These are phyloP conservation scores for Obelidium mucronatum DNA, from an alignment of 192 early-diverging fungal genomes.

Conservation along the genomic window DNA sequence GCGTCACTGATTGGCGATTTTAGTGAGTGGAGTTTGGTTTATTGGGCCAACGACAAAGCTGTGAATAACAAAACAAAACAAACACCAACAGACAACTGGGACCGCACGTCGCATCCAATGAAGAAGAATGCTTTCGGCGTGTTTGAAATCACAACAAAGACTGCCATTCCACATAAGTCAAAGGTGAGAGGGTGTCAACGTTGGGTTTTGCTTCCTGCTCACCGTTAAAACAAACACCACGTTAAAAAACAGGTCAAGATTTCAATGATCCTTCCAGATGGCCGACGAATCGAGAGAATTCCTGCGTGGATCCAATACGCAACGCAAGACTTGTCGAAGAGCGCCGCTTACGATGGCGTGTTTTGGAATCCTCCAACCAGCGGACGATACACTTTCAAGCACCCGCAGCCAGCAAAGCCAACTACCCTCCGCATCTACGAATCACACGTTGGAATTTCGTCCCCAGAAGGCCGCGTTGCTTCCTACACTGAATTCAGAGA, in stretches of 20 bases:
- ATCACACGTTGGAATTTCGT: slow-evolving; percentile 95
- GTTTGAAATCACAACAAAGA: slow-evolving; percentile 64
- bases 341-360: slow-evolving; percentile 81
- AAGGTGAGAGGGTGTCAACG: slow-evolving; percentile 87
- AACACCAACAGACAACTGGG: slow-evolving; percentile 84
- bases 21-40: slow-evolving; percentile 73
- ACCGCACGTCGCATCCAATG: slow-evolving; percentile 77
- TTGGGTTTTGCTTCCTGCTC: slow-evolving; percentile 5
- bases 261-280: slow-evolving; percentile 71
- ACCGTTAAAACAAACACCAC: not conserved
- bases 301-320: slow-evolving; percentile 90
- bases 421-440: slow-evolving; percentile 85
- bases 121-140: slow-evolving; percentile 82
- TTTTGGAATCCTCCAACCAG: slow-evolving; percentile 89
- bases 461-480: slow-evolving; percentile 80
- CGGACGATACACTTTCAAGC: slow-evolving; percentile 75
- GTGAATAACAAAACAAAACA: no score
- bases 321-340: slow-evolving; percentile 82
- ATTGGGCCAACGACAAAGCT: no score
- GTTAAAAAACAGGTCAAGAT: slow-evolving; percentile 58
- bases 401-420: slow-evolving; percentile 75
- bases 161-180: slow-evolving; percentile 81
- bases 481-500: slow-evolving; percentile 90
- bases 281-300: slow-evolving; percentile 84
- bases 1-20: slow-evolving; percentile 94